Base-by-base conservation (phyloP, 495 filamentous ascomycete species). In the Penicillium lividum region DNA sequence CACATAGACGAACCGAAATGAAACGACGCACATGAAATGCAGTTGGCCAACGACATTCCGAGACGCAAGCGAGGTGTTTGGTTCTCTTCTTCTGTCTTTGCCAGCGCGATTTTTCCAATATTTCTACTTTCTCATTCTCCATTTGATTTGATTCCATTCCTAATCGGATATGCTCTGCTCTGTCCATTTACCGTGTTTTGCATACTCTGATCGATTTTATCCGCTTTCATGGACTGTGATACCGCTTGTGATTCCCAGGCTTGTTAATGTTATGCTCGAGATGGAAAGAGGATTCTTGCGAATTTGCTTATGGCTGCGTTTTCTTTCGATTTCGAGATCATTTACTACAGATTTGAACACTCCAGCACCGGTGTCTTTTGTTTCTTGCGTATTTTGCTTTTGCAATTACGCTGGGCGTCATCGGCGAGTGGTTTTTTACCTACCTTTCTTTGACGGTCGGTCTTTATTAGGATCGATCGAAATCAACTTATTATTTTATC, bases 31-130 rank as follows among this genome's bases (percentile, higher is more conserved):
- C 61, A 65, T 68, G 64, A 65, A 51, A 56, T 59, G 57, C 65
- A 53, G 54, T 61, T 67, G 58, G 60, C 56, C 62, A 58, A 69
- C 54, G 61, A 60, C 64, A 62, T 68, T 56, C 65, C 56, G 60
- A 66, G 61, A 66, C 57, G 62, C 62, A 65, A 69, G 65, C 67
- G 62, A 59, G 67, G 67, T 66, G 63, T 69, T 67, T 67, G 67
- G 63, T 70, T 73, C 57, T 66, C 44, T 60, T 53, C 30, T 57
- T 54, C 56, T 50, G 28, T 42, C 52, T 34, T 70, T 62, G 54
- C 56, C 54, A 59, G 62, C 48, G 58, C 27, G 18, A 16, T 38
- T 64, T 42, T 36, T 54, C 31, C 38, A 43, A 55, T 45, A 16
- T 46, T 55, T 46, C 25, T 51, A 29, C 46, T 47, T 40, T 58